A percentile compares a stretch with the other conserved stretches of the same genome.
Conservation (phyloP, 2,329 filamentous ascomycete genomes). For the Phialophora expanda region DNA sequence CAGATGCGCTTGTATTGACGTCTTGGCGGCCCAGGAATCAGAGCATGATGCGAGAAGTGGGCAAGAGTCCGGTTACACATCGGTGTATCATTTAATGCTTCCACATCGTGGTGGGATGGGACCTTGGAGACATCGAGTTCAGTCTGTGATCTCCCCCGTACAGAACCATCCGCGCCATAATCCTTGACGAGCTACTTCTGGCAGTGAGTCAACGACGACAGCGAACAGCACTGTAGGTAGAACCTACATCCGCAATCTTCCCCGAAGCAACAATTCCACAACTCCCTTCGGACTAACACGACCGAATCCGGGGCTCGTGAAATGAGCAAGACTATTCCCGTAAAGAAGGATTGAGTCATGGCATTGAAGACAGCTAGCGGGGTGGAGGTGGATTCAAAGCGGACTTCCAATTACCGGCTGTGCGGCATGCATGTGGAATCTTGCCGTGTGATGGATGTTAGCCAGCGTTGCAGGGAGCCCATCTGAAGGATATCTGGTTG, state of each 20-base stretch:
- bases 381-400: not conserved
- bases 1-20: not conserved
- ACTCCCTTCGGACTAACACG: not conserved
- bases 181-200: not conserved
- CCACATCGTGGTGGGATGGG: not conserved
- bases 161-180: not conserved
- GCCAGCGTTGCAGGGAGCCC: not conserved
- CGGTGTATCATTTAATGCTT: not conserved
- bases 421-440: not conserved
- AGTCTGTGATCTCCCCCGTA: not conserved
- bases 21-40: not conserved
- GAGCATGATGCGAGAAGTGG: not conserved
- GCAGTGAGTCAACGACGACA: not conserved
- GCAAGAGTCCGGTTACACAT: not conserved
- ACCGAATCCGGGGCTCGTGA: not conserved
- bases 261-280: not conserved
- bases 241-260: not conserved
- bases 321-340: not conserved
- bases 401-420: not conserved
- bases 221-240: conserved; percentile 1
- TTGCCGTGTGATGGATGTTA: not conserved
- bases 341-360: conserved; percentile 3
- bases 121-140: not conserved
- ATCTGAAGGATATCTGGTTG: not conserved
- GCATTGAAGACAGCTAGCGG: not conserved